These are phyloP conservation scores for Debaryomyces psychrophilus DNA, from an alignment of 1,139 yeast genomes.

Conservation along the genomic window DNA sequence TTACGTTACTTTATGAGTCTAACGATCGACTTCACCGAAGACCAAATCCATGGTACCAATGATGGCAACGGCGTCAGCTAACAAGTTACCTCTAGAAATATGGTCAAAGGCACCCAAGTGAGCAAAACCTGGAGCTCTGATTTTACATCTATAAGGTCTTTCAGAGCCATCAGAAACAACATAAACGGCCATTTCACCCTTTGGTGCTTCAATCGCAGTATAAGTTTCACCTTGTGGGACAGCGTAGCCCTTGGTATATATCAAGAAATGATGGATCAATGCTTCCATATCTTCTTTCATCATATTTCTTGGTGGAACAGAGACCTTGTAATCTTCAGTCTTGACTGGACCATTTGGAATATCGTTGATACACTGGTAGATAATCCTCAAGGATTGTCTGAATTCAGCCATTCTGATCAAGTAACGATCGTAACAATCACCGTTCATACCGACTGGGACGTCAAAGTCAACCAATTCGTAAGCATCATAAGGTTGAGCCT, in stretches of 20 bases:
- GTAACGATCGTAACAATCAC: slow-evolving; percentile 92
- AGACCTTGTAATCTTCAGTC: slow-evolving; percentile 85
- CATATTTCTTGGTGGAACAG: slow-evolving; percentile 77
- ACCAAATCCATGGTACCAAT: slow-evolving; percentile 96
- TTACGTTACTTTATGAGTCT: slow-evolving; percentile 15
- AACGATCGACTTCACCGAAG: slow-evolving; percentile 92
- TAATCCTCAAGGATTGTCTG: slow-evolving; percentile 86
- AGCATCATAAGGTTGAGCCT: slow-evolving; percentile 89
- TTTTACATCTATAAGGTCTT: slow-evolving; percentile 90
- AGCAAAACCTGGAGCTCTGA: slow-evolving; percentile 92
- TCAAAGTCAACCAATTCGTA: slow-evolving; percentile 86
- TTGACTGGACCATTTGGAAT: slow-evolving; percentile 94
- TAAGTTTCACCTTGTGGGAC: slow-evolving; percentile 93
- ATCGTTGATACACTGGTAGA: slow-evolving; percentile 86
- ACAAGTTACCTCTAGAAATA: slow-evolving; percentile 80
- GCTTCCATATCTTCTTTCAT: slow-evolving; percentile 97
- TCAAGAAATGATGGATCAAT: slow-evolving; percentile 83
- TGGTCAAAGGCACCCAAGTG: slow-evolving; percentile 89
- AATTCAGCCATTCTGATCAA: slow-evolving; percentile 89
- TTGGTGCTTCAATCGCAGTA: slow-evolving; percentile 92
- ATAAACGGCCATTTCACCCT: slow-evolving; percentile 94
- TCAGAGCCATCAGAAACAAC: slow-evolving; percentile 89
- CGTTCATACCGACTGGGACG: slow-evolving; percentile 82
- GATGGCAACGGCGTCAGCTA: slow-evolving; percentile 92
- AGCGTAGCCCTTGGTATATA: slow-evolving; percentile 85